Conservation (phyloP, 2,329 filamentous ascomycete species). For the Xylariaceae sp. region DNA sequence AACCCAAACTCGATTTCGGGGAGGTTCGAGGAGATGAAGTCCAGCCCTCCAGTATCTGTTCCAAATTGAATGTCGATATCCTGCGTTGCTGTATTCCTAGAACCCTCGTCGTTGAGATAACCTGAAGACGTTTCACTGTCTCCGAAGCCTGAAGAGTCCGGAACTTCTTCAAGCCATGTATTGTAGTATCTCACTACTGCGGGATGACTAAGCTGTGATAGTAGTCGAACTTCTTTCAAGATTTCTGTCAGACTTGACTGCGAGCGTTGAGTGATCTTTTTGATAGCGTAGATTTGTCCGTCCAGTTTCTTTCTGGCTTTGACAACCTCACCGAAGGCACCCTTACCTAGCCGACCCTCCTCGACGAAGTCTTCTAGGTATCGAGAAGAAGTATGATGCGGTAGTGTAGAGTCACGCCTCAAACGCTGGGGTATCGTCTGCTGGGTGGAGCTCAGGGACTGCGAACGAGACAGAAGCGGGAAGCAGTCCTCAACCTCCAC, state of each 20-base stretch:
- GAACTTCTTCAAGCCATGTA: conserved; percentile 81
- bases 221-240: conserved; percentile 76
- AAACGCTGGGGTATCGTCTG: conserved; percentile 45
- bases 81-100: conserved; percentile 40
- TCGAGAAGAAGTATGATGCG: conserved; percentile 58
- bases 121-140: conserved; percentile 57
- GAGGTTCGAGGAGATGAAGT: conserved; percentile 87
- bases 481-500: conserved; percentile 47
- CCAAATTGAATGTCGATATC: conserved; percentile 54
- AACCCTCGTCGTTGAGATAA: conserved; percentile 32
- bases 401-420: conserved; percentile 57
- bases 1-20: conserved; percentile 75
- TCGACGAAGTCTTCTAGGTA: conserved; percentile 90
- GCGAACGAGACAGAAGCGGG: conserved; percentile 36
- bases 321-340: conserved; percentile 93
- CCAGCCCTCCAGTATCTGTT: conserved; percentile 74
- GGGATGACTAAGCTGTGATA: conserved; percentile 91
- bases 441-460: conserved; percentile 41
- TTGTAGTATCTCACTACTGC: conserved; percentile 86
- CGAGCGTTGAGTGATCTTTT: conserved; percentile 86
- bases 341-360: conserved; percentile 82
- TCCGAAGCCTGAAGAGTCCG: conserved; percentile 45
- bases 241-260: conserved; percentile 76
- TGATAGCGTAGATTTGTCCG: conserved; percentile 90
- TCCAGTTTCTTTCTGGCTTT: conserved; percentile 94